These are phyloP conservation scores for Nicotiana knightiana DNA, from an alignment of 257 asterid species.

Conservation along the genomic window DNA sequence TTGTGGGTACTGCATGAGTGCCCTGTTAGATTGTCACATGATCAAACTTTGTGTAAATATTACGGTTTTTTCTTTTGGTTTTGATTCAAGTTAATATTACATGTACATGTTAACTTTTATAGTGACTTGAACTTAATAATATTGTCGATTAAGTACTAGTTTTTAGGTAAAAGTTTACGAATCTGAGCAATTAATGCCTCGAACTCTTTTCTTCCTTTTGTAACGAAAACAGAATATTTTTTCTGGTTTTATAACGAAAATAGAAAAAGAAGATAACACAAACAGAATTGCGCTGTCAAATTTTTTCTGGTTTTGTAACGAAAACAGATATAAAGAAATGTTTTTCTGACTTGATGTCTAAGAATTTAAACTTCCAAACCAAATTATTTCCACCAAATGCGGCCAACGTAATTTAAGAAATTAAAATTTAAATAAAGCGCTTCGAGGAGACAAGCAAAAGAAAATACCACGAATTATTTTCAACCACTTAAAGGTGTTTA, in stretches of 20 bases:
- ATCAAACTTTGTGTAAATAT: not conserved
- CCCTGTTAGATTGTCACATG: not conserved
- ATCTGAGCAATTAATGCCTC: not conserved
- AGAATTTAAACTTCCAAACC: not conserved
- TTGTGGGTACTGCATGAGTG: not conserved
- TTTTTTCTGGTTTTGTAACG: not conserved
- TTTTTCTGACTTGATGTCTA: not conserved
- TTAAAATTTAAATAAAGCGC: not conserved
- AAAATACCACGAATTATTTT: no score
- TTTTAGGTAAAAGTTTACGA: not conserved
- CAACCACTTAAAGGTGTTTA: no score
- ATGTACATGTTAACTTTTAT: not conserved
- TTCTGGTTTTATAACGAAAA: not conserved
- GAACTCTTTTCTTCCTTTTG: not conserved
- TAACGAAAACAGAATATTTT: not conserved
- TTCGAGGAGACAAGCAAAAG: no score
- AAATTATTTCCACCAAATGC: not conserved
- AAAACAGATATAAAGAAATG: not conserved
- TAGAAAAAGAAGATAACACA: not conserved
- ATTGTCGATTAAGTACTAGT: not conserved
- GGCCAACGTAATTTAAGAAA: not conserved
- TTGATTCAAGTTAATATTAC: not conserved
- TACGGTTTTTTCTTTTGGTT: not conserved
- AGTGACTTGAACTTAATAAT: not conserved
- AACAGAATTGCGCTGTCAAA: not conserved